Conservation (phyloP, 2,329 filamentous ascomycete genomes). For the Plectosphaerella sp. region DNA sequence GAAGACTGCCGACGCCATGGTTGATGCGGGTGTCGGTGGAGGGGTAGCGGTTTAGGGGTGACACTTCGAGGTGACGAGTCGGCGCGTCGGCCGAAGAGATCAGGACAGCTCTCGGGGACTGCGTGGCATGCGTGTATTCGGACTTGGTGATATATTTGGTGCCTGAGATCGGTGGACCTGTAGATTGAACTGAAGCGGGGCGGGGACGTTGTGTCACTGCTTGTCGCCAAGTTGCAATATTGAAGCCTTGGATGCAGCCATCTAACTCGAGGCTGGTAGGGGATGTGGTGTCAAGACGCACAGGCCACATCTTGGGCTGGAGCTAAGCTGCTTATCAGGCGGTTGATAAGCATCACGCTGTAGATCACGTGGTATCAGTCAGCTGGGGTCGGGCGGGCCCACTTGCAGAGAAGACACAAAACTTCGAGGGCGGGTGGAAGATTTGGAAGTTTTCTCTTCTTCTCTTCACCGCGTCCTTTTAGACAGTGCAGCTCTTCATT, state of each 20-base stretch:
- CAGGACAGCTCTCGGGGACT: slow-evolving; percentile 7
- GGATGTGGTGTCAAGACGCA: slow-evolving; percentile 3
- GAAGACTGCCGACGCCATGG: slow-evolving; percentile 96
- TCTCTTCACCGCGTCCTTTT: slow-evolving; percentile 64
- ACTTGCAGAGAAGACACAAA: neutral
- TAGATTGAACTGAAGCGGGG: too few relatives aligned
- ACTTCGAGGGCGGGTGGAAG: slow-evolving; percentile 3
- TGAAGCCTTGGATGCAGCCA: slow-evolving; percentile 13
- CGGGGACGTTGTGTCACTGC: too few relatives aligned
- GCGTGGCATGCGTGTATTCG: slow-evolving; percentile 5
- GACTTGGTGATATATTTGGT: too few relatives aligned
- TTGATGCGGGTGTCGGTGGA: slow-evolving; percentile 26
- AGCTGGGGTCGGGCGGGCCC: neutral
- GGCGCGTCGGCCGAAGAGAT: slow-evolving; percentile 17
- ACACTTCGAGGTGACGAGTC: slow-evolving; percentile 19
- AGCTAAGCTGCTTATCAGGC: neutral
- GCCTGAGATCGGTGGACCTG: too few relatives aligned
- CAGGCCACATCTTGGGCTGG: neutral
- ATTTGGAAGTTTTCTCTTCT: slow-evolving; percentile 22
- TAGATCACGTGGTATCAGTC: slow-evolving; percentile 6
- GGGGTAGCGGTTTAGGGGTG: slow-evolving; percentile 13
- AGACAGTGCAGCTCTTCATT: slow-evolving; percentile 83
- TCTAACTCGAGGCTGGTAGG: neutral
- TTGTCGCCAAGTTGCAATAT: slow-evolving; percentile 5
- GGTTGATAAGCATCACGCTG: neutral